Percentiles rank a stretch among this genome's conserved stretches.
These are phyloP conservation scores for Musa balbisiana DNA, from an alignment of 202 grass and related monocot species.

Conservation along the genomic window DNA sequence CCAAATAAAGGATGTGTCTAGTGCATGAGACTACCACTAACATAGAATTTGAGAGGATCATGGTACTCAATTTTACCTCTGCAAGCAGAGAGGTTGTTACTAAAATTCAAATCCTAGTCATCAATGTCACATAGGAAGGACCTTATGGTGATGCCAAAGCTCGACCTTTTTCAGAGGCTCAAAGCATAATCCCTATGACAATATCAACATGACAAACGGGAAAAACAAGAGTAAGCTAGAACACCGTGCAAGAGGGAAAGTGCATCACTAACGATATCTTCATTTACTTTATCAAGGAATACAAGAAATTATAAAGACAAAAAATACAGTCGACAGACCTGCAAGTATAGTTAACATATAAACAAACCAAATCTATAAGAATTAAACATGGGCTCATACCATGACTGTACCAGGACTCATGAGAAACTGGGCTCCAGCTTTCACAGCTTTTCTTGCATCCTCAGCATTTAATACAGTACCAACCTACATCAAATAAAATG, in stretches of 20 bases:
- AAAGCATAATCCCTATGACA: too few relatives aligned
- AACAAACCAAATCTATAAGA: conserved; percentile 2
- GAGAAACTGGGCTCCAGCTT: conserved; percentile 72
- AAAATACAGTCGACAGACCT: background rate
- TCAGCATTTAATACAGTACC: conserved; percentile 62
- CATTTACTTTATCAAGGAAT: background rate
- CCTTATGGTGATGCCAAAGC: too few relatives aligned
- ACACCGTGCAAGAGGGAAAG: background rate
- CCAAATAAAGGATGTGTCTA: too few relatives aligned
- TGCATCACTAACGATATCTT: background rate
- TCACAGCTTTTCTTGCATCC: conserved; percentile 65
- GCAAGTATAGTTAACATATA: background rate
- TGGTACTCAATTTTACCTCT: too few relatives aligned
- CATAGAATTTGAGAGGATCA: too few relatives aligned
- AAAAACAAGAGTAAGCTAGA: background rate
- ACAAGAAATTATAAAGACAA: background rate
- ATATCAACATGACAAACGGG: background rate
- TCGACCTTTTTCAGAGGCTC: too few relatives aligned
- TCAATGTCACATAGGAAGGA: too few relatives aligned
- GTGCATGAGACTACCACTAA: too few relatives aligned
- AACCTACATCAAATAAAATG: conserved; percentile 36
- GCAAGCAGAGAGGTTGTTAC: too few relatives aligned
- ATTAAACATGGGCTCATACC: conserved; percentile 30
- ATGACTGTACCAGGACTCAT: conserved; percentile 77
- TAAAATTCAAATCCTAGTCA: too few relatives aligned